Evolutionary conservation across 176 grass and related monocot species (phyloP), one percentile per base, ranked within the genome.

Genomic region (Phyllostachys edulis): DNA sequence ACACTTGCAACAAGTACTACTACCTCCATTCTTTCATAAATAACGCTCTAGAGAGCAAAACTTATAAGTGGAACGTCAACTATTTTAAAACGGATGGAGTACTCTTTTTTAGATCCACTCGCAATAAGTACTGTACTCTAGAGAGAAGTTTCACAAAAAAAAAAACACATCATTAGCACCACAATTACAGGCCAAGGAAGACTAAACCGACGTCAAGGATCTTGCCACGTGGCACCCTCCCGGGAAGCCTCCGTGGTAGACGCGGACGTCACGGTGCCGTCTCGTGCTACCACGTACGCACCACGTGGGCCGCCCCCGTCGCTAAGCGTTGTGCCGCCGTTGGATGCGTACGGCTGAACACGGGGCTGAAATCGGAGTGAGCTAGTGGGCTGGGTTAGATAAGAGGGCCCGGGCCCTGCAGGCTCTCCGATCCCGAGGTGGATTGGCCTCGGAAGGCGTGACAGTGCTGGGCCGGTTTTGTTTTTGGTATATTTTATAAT

Each of bases 351-450:
- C 18, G 0, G 27, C 0, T 4, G 2, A 15, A 9, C 62, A 77
- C 85, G 73, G 66, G 78, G 36, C 36, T 4, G 11, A 8, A 37
- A 80, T 86, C 38, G 2, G 20, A 38, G 50, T 32, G 56, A 29
- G 20, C 56, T 10, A 32, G 27, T 51, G 55, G 69, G 69, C 56
- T 2, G 20, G 67, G 61, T 65, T 41, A 74, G 73, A 69, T 38
- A 55, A 24, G 76, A 1, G 37, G 26, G 63, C 50, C 82, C 1
- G 6, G 77, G 65, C 29, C 61, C 63, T 88, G 81, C 51, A 27
- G 0, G 49, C 67, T 63, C 81, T 77, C 87, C 42, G 81, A 97
- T 97, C 94, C 91, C 91, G 17, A 97, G 73, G 87, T 67, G 75
- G 89, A 93, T 91, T 90, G 75, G 80, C 84, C 74, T 86, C 63